Base-by-base conservation (phyloP, 2,329 filamentous ascomycete genomes). In the Drechslera avenae region DNA sequence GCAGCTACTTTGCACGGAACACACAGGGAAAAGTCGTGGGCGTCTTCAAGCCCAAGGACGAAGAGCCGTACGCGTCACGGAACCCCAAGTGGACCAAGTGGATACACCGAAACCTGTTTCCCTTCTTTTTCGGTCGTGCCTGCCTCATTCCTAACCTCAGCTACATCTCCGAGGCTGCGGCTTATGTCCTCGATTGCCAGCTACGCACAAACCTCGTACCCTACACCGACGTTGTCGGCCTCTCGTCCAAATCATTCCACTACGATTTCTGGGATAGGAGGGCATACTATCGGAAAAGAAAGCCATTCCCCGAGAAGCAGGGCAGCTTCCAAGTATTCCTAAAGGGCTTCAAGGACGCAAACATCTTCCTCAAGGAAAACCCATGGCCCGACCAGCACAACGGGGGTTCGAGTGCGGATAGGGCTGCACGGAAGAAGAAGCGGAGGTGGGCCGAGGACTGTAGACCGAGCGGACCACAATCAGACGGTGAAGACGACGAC, bases 41-140 rank as follows among this genome's bases (percentile, higher is more conserved):
- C 30, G 94, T 99, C 4, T 99, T 99, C 78, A 99, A 99, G 74
- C 94, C 94, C 34, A 99, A 99, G 76, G 94, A 99, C 64, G 94
- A 99, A 76, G 95, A 99, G 74, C 94, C 94, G 1, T 99, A 97
- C 70, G 94, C 94, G 1, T 94, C 90, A 26, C 89, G 91, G 62
- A 99, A 99, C 70, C 94, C 94, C 5, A 99, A 99, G 73, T 97
- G 93, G 93, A 97, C 95, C 64, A 99, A 99, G 76, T 99, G 94
- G 94, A 92, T 99, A 78, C 94, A 99, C 74, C 83, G 94, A 58
- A 99, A 99, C 72, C 73, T 99, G 59, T 97, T 99, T 64, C 94
- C 94, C 7, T 99, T 95, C 77, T 97, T 90, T 75, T 99, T 99
- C 67, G 94, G 94, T 14, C 83, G 94, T 67, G 92, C 93, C 37